Evolutionary conservation across 169 alveolate genomes (phyloP).

Genomic region (Plasmodium sp.): DNA sequence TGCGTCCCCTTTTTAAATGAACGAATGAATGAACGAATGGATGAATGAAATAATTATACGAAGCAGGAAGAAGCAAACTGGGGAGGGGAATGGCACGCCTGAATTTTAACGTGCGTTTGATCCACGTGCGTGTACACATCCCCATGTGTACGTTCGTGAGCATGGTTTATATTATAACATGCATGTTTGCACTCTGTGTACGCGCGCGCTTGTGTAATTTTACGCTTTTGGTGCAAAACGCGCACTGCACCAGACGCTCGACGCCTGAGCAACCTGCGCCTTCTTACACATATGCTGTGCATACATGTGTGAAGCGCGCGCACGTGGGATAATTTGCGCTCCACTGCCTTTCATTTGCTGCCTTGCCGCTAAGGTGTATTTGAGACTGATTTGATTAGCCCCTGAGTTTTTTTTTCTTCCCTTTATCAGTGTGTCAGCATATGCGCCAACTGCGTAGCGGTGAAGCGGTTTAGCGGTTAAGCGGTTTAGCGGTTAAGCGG

Average conservation of each 20-base stretch:
- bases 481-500: background rate
- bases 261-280: background rate
- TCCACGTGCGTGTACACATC: background rate
- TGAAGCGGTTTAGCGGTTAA: background rate
- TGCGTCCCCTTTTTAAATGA: background rate
- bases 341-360: background rate
- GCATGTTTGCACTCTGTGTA: constrained; percentile 8
- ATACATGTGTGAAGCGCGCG: constrained; percentile 13
- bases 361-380: constrained; percentile 16
- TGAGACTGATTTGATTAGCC: constrained; percentile 37
- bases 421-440: background rate
- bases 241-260: background rate
- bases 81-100: background rate
- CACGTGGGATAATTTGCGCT: background rate
- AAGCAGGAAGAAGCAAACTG: background rate
- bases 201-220: background rate
- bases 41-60: background rate
- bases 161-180: background rate
- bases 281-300: constrained; percentile 3
- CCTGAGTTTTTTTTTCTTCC: constrained; percentile 9
- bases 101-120: background rate
- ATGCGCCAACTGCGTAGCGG: background rate
- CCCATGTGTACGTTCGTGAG: constrained; percentile 10
- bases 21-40: background rate
- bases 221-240: background rate